Percentiles rank a stretch among this genome's conserved stretches.
phyloP scores from a whole-genome alignment of 2,329 filamentous ascomycete genomes.

The Colletotrichum sp. region DNA sequence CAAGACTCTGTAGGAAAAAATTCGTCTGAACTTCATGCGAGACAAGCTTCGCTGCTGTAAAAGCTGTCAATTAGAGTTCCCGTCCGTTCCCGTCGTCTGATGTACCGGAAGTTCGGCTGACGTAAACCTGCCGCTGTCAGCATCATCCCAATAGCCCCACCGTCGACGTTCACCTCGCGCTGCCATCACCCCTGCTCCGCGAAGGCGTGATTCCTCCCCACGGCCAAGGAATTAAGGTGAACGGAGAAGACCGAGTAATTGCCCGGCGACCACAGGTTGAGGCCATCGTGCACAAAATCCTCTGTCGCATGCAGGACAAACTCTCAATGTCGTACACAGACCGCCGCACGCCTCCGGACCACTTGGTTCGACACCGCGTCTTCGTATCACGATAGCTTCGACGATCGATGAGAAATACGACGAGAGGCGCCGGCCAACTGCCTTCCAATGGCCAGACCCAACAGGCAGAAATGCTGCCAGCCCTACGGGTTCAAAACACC shows the following conservation, averaged over 20 bases:
- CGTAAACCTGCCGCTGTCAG: neutral
- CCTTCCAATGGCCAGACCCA: neutral
- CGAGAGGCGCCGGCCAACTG: neutral
- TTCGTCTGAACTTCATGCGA: neutral
- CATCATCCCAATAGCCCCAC: neutral
- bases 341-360: neutral
- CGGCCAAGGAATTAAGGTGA: neutral
- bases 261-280: neutral
- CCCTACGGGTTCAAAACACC: neutral
- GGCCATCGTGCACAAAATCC: neutral
- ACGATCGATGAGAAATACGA: neutral
- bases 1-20: neutral
- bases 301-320: neutral
- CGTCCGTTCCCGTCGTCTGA: neutral
- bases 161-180: neutral
- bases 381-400: neutral
- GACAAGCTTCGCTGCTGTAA: neutral
- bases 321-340: neutral
- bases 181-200: neutral
- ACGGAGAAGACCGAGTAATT: neutral
- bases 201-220: neutral
- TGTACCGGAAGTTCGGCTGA: neutral
- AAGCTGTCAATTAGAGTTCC: neutral
- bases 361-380: neutral
- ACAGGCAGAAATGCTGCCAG: slow-evolving; percentile 1